These are phyloP conservation scores for Chlamydomonas incerta DNA, from an alignment of 139 green algal genomes.

Conservation along the genomic window DNA sequence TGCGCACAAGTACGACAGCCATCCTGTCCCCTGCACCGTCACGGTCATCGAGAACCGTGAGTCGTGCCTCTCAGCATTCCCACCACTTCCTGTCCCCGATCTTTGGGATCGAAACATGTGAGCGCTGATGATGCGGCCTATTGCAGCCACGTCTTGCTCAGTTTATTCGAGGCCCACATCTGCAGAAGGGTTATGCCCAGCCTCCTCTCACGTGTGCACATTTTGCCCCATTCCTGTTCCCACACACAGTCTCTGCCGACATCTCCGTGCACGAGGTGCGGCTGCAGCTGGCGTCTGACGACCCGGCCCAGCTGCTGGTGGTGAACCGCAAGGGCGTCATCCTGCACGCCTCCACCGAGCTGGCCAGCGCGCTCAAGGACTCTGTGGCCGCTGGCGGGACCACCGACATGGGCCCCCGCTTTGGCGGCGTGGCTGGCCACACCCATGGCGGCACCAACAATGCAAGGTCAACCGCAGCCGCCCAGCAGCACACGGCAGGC, in stretches of 20 bases:
- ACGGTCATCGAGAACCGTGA: neutral
- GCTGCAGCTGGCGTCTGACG: neutral
- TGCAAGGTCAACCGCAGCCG: no score
- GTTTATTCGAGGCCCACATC: no score
- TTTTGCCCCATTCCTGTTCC: neutral
- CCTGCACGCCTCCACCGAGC: neutral
- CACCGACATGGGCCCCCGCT: neutral
- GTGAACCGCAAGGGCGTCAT: conserved; percentile 27
- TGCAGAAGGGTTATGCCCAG: no score
- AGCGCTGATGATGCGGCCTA: no score
- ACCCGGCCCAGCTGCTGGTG: conserved; percentile 3
- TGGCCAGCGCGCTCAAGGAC: neutral
- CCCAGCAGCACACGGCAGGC: no score
- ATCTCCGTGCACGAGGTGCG: neutral
- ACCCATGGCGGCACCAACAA: no score
- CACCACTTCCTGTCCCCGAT: no score
- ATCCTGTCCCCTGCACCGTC: neutral
- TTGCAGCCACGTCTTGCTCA: no score
- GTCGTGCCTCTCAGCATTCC: no score
- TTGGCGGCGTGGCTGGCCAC: neutral
- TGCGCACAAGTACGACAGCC: conserved; percentile 20
- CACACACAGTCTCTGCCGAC: neutral
- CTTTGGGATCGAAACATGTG: no score
- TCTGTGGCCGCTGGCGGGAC: neutral
- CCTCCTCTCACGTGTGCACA: no score